Evolutionary conservation across 73 alveolate species (phyloP).

Genomic region (Vitrella brassicaformis): DNA sequence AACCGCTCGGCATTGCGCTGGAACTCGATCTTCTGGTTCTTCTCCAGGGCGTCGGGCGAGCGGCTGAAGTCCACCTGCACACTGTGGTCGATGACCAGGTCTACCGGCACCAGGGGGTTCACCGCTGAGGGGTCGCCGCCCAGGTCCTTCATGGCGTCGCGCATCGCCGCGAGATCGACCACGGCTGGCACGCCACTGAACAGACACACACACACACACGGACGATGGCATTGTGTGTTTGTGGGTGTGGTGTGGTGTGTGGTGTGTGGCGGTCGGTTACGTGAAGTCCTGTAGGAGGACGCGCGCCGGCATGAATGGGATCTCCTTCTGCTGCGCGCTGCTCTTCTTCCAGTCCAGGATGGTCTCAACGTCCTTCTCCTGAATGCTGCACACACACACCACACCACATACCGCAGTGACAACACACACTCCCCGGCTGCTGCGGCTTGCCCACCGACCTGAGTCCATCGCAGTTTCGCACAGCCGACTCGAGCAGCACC

Average conservation of each 20-base stretch:
- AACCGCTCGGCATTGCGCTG: conserved; percentile 66
- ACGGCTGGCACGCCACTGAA: conserved; percentile 90
- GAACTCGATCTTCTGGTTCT: conserved; percentile 66
- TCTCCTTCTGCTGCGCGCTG: conserved; percentile 44
- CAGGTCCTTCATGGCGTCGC: conserved; percentile 75
- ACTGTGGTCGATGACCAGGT: conserved; percentile 73
- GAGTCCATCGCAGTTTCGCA: conserved; percentile 72
- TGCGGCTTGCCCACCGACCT: too few relatives aligned
- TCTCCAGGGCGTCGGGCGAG: conserved; percentile 53
- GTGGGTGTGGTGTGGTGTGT: too few relatives aligned
- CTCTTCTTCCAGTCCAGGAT: conserved; percentile 66
- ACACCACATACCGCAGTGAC: too few relatives aligned
- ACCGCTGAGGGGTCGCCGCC: conserved; percentile 64
- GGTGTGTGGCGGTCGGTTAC: too few relatives aligned
- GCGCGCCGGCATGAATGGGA: conserved; percentile 82
- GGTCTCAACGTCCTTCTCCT: conserved; percentile 58
- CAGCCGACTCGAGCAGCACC: conserved; percentile 67
- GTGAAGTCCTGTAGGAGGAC: conserved; percentile 77
- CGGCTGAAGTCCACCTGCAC: conserved; percentile 70
- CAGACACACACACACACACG: too few relatives aligned
- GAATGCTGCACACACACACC: conserved; percentile 55
- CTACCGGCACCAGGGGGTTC: conserved; percentile 81
- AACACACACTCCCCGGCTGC: too few relatives aligned
- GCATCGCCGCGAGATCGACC: conserved; percentile 81
- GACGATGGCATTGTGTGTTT: too few relatives aligned